Evolutionary conservation across 2,329 filamentous ascomycete species (phyloP), one percentile per base, ranked within the genome.

Genomic region (Calonectria pseudoreteaudii): DNA sequence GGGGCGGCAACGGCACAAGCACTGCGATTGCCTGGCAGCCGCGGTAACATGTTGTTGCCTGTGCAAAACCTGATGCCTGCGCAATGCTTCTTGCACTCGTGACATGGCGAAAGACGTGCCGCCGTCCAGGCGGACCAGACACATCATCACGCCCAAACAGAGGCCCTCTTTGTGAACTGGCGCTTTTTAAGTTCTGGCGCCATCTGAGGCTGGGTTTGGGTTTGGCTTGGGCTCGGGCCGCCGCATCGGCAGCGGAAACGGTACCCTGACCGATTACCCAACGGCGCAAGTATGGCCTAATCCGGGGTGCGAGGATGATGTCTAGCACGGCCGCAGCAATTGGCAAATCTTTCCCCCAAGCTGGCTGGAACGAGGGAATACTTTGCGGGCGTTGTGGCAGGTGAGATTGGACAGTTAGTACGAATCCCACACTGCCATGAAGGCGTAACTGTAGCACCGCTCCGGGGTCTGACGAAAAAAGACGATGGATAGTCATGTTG

Each of bases 231-330:
- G 28, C 47, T 60, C 70, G 44, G 70, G 53, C 70, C 53, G 70
- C 53, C 34, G 53, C 68, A 66, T 70, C 68, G 60, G 68, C 60
- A 65, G 64, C 70, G 70, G 70, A 64, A 71, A 52, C 53, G 44
- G 53, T 8, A 72, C 34, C 31, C 47, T 47, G 31, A 50, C 65
- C 56, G 36, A 71, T 60, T 34, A 72, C 68, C 53, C 68, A 78
- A 77, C 67, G 76, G 78, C 78, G 78, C 78, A 79, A 79, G 75
- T 74, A 73, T 80, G 49, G 62, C 78, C 78, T 64, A 66, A 78
- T 77, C 74, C 64, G 75, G 78, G 70, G 47, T 73, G 73, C 68
- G 72, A 77, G 74, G 68, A 71, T 69, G 74, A 77, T 65, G 36
- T 26, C 31, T 18, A 41, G 47, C 47, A 38, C n/a, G n/a, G n/a